These are phyloP conservation scores for Fistulifera pelliculosa DNA, from an alignment of 108 stramenopile species.

Conservation along the genomic window DNA sequence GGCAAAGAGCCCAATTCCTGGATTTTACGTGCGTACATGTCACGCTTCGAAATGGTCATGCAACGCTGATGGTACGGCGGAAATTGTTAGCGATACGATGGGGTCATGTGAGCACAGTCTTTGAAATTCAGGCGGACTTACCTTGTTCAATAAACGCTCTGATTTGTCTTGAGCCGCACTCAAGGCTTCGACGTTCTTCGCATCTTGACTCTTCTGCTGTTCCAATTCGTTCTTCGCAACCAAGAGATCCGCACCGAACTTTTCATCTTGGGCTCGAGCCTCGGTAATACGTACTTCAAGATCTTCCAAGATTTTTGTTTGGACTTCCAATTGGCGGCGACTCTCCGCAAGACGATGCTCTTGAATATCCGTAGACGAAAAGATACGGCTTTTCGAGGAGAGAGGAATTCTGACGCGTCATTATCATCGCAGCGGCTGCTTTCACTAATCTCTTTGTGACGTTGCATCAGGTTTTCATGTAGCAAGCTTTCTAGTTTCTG, in stretches of 20 bases:
- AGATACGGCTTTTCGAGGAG: conserved; percentile 14
- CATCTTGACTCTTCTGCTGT: conserved; percentile 57
- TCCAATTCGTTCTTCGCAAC: conserved; percentile 72
- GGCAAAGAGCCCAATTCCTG: conserved; percentile 91
- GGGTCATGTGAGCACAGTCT: background rate
- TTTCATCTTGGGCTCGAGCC: conserved; percentile 35
- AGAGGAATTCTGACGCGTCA: background rate
- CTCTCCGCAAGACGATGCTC: conserved; percentile 47
- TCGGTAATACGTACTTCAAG: conserved; percentile 54
- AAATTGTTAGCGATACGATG: background rate
- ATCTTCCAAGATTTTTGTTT: conserved; percentile 40
- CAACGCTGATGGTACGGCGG: conserved; percentile 43
- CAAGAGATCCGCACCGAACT: conserved; percentile 47
- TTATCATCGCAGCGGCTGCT: conserved; percentile 23
- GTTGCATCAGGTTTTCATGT: conserved; percentile 77
- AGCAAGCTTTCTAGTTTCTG: conserved; percentile 63
- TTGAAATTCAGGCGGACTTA: conserved; percentile 18
- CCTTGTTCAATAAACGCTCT: conserved; percentile 79
- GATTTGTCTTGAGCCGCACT: conserved; percentile 59
- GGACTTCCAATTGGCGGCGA: conserved; percentile 53
- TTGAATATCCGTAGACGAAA: conserved; percentile 18
- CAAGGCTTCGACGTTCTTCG: conserved; percentile 44
- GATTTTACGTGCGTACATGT: conserved; percentile 83
- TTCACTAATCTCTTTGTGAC: conserved; percentile 62
- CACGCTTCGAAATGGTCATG: conserved; percentile 77